Evolutionary conservation across 257 asterid species (phyloP).

Genomic region (Voacanga thouarsii): DNA sequence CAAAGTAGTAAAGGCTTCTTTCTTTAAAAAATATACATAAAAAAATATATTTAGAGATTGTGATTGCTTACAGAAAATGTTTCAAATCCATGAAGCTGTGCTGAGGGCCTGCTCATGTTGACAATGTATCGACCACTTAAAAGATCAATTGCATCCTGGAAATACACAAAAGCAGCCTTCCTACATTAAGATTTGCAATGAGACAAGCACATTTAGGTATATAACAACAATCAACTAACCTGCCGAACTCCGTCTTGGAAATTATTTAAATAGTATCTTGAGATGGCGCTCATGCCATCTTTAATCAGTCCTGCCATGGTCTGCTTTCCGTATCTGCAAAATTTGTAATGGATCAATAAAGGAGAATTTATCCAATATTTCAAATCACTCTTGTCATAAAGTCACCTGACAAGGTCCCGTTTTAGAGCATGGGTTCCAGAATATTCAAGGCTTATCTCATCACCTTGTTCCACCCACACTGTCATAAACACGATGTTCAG

Average conservation of each 20-base stretch:
- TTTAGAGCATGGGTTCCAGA: slow-evolving; percentile 96
- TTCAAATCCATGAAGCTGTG: slow-evolving; percentile 60
- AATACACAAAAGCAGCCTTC: slow-evolving; percentile 3
- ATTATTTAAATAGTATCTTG: slow-evolving; percentile 88
- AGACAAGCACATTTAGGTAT: not conserved
- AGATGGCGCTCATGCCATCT: slow-evolving; percentile 92
- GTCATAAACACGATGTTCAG: slow-evolving; percentile 31
- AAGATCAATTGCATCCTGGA: slow-evolving; percentile 92
- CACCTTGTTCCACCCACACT: slow-evolving; percentile 98
- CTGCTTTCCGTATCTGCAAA: slow-evolving; percentile 87
- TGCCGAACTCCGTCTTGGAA: slow-evolving; percentile 94
- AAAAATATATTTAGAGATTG: not conserved
- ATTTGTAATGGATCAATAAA: slow-evolving; percentile 12
- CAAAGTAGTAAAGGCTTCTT: not conserved
- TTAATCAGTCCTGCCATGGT: slow-evolving; percentile 75
- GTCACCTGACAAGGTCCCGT: slow-evolving; percentile 90
- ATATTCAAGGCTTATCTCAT: slow-evolving; percentile 93
- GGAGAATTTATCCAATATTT: not conserved
- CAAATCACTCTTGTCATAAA: not conserved
- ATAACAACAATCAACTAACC: slow-evolving; percentile 38
- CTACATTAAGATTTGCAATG: not conserved
- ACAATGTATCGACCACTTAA: slow-evolving; percentile 76
- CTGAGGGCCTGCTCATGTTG: slow-evolving; percentile 53
- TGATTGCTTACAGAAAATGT: slow-evolving; percentile 61
- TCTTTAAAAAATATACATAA: not conserved